phyloP scores from a whole-genome alignment of 2,329 filamentous ascomycete genomes.

The Colletotrichum destructivum region DNA sequence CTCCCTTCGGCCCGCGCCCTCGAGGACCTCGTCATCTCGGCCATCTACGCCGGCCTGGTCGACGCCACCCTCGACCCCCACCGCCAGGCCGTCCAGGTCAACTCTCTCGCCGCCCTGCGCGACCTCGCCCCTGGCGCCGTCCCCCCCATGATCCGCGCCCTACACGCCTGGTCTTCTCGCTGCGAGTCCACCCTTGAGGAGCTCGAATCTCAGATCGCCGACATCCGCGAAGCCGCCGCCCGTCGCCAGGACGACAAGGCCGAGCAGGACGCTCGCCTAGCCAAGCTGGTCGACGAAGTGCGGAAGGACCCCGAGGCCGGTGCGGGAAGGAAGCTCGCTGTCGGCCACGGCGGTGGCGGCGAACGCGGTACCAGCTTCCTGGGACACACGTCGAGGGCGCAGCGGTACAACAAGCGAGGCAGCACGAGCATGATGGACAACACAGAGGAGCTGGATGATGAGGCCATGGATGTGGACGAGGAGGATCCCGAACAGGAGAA shows the following conservation, averaged over 20 bases:
- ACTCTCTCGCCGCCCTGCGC: slow-evolving; percentile 86
- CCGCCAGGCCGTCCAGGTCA: slow-evolving; percentile 81
- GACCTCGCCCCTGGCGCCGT: slow-evolving; percentile 85
- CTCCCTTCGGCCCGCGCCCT: slow-evolving; percentile 79
- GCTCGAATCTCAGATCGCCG: slow-evolving; percentile 81
- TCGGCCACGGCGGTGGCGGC: slow-evolving; percentile 32
- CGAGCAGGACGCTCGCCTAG: slow-evolving; percentile 63
- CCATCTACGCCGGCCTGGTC: slow-evolving; percentile 89
- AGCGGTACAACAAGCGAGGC: slow-evolving; percentile 42
- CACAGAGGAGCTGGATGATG: slow-evolving; percentile 60
- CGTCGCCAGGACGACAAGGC: slow-evolving; percentile 66
- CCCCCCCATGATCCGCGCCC: slow-evolving; percentile 75
- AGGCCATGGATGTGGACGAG: slow-evolving; percentile 71
- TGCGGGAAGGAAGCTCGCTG: slow-evolving; percentile 42
- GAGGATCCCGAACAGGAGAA: slow-evolving; percentile 62
- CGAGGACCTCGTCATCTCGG: slow-evolving; percentile 88
- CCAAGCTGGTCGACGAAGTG: slow-evolving; percentile 62
- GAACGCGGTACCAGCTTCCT: slow-evolving; percentile 32
- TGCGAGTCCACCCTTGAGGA: slow-evolving; percentile 82
- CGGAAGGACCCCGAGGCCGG: slow-evolving; percentile 53
- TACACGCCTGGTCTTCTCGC: slow-evolving; percentile 83
- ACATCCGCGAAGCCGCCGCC: slow-evolving; percentile 73
- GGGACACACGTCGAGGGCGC: slow-evolving; percentile 46
- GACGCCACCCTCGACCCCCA: slow-evolving; percentile 87
- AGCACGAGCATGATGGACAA: slow-evolving; percentile 57